These are phyloP conservation scores for Pulveroboletus sp. DNA, from an alignment of 768 basidiomycete genomes.

Conservation along the genomic window DNA sequence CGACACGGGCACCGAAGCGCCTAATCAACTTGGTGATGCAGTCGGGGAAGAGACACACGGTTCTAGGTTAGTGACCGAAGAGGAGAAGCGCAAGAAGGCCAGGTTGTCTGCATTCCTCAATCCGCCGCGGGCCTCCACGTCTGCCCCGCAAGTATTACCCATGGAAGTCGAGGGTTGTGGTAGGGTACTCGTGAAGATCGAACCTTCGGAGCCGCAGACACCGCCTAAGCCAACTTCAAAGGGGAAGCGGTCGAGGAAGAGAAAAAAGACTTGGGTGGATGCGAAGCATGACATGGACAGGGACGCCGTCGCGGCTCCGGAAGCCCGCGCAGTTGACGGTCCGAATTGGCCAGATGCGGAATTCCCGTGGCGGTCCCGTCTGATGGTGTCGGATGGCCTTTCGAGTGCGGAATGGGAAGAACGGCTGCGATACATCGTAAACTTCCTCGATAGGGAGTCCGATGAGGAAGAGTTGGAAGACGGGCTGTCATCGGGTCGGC, in stretches of 20 bases:
- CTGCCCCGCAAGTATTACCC: slow-evolving; percentile 48
- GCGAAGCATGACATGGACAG: slow-evolving; percentile 15
- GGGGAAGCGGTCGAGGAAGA: slow-evolving; percentile 48
- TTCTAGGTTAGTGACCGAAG: slow-evolving; percentile 39
- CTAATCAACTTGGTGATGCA: slow-evolving; percentile 10
- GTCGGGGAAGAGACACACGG: slow-evolving; percentile 10
- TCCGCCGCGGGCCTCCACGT: slow-evolving; percentile 30
- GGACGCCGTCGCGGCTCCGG: slow-evolving; percentile 13
- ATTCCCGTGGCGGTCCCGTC: slow-evolving; percentile 74
- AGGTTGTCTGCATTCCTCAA: slow-evolving; percentile 68
- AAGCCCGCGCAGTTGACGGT: slow-evolving; percentile 39
- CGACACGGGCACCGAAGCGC: slow-evolving; percentile 14
- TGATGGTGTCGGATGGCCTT: slow-evolving; percentile 51
- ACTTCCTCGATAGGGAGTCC: slow-evolving; percentile 71
- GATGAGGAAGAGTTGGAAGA: slow-evolving; percentile 46
- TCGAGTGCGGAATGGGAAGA: slow-evolving; percentile 57
- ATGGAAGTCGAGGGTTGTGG: slow-evolving; percentile 68
- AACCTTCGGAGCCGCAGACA: slow-evolving; percentile 36
- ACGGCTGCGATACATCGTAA: slow-evolving; percentile 62
- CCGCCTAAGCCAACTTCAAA: slow-evolving; percentile 28
- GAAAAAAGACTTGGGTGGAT: slow-evolving; percentile 42
- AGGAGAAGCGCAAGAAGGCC: slow-evolving; percentile 63
- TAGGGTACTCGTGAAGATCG: slow-evolving; percentile 62
- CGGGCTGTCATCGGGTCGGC: slow-evolving; percentile 7
- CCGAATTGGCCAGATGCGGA: slow-evolving; percentile 79